phyloP scores from a whole-genome alignment of 164 flowering plant genomes.

The Protea cynaroides region DNA sequence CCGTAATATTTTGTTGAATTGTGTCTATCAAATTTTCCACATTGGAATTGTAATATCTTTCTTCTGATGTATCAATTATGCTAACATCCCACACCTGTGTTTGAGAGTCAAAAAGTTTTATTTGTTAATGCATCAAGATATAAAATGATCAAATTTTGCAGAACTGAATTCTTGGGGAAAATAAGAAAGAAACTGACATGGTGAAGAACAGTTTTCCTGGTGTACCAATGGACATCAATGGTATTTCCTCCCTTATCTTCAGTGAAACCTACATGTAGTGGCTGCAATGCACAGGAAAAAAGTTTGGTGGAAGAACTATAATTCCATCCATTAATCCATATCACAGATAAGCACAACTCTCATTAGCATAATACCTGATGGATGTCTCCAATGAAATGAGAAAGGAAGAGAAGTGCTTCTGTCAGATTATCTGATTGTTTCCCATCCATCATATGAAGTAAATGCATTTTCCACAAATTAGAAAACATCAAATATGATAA shows the following conservation, averaged over 20 bases:
- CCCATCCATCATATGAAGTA: neutral
- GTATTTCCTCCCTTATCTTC: slow-evolving; percentile 77
- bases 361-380: slow-evolving; percentile 54
- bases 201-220: slow-evolving; percentile 67
- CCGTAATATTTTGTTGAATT: slow-evolving; percentile 65
- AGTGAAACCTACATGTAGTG: slow-evolving; percentile 79
- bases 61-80: slow-evolving; percentile 73
- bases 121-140: neutral
- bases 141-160: neutral
- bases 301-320: neutral
- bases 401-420: slow-evolving; percentile 80
- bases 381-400: slow-evolving; percentile 81
- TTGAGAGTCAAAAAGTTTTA: slow-evolving; percentile 1
- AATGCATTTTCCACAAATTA: neutral
- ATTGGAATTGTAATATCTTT: slow-evolving; percentile 40
- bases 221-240: slow-evolving; percentile 82
- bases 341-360: neutral
- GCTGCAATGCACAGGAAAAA: slow-evolving; percentile 40
- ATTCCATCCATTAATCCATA: too few species aligned
- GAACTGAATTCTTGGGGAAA: neutral
- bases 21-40: slow-evolving; percentile 51
- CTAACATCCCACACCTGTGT: slow-evolving; percentile 59
- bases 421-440: slow-evolving; percentile 69
- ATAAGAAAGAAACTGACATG: slow-evolving; percentile 46
- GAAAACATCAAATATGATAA: neutral